Conservation (phyloP, 768 basidiomycete species). For the Paxillus ammoniavirescens region DNA sequence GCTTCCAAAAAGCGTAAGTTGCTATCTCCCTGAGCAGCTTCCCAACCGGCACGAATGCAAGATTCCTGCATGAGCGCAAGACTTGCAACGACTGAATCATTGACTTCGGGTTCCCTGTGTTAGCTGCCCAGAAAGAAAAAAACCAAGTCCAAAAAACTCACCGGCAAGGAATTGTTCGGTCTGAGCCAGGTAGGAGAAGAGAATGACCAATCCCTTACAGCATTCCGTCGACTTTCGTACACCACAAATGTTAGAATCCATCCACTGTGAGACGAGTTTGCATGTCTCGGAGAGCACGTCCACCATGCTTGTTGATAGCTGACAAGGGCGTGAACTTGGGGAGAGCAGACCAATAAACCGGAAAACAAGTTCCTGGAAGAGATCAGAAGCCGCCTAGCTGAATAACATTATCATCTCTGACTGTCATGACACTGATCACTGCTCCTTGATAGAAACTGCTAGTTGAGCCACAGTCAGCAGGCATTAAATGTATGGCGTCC, state of each 20-base stretch:
- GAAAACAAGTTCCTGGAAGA: constrained; percentile 17
- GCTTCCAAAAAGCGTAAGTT: constrained; percentile 7
- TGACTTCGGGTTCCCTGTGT: constrained; percentile 11
- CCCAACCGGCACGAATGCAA: constrained; percentile 23
- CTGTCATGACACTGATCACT: constrained; percentile 26
- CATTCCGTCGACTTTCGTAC: constrained; percentile 29
- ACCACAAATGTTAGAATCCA: constrained; percentile 20
- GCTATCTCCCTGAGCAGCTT: constrained; percentile 12
- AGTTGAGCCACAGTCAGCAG: neutral
- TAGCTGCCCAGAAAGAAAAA: neutral
- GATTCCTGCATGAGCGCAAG: constrained; percentile 10
- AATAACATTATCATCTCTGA: constrained; percentile 12
- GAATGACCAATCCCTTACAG: constrained; percentile 27
- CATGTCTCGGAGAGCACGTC: constrained; percentile 20
- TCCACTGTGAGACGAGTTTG: constrained; percentile 20
- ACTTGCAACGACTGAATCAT: constrained; percentile 17
- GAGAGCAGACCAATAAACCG: constrained; percentile 23
- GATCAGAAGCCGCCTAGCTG: constrained; percentile 1
- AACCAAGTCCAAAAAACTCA: constrained; percentile 7
- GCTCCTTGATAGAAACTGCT: neutral
- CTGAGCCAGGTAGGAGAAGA: constrained; percentile 22
- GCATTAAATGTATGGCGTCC: constrained; percentile 2
- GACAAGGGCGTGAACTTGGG: constrained; percentile 5
- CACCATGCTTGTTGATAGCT: constrained; percentile 16
- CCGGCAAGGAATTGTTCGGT: constrained; percentile 18